Conservation (phyloP, 352 stramenopile genomes). For the Phytophthora pseudosyringae region DNA sequence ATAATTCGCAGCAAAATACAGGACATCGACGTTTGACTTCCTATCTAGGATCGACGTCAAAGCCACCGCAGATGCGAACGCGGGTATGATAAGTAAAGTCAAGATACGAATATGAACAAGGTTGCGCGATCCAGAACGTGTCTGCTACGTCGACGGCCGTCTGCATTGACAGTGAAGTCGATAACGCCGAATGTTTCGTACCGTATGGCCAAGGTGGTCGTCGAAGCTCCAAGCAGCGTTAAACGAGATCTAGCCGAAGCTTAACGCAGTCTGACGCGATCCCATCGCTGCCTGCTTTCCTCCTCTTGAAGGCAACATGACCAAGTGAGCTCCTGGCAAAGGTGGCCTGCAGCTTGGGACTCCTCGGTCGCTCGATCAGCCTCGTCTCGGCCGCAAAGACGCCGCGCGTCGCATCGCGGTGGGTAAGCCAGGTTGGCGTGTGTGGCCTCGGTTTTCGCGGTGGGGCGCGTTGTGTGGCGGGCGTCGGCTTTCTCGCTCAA, state of each 20-base stretch:
- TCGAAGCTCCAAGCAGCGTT: conserved; percentile 2
- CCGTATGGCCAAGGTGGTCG: neutral
- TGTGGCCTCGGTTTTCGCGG: neutral
- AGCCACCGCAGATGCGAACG: too few relatives aligned
- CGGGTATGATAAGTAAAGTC: too few relatives aligned
- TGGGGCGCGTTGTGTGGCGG: conserved; percentile 3
- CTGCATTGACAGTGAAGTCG: conserved; percentile 12
- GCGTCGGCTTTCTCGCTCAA: neutral
- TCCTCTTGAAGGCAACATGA: conserved; percentile 1
- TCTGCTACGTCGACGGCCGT: conserved; percentile 6
- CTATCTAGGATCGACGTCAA: neutral
- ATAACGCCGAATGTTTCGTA: neutral
- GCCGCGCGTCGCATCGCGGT: neutral
- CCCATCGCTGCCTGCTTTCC: too few relatives aligned
- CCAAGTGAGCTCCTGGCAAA: neutral
- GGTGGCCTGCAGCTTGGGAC: neutral
- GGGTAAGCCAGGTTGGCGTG: too few relatives aligned
- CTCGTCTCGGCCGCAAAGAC: conserved; percentile 11
- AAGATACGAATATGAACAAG: neutral
- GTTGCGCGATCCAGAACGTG: conserved; percentile 2
- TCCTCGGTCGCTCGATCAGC: too few relatives aligned
- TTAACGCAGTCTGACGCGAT: neutral
- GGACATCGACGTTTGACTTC: neutral
- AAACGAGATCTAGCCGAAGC: conserved; percentile 8
- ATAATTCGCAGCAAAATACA: neutral